These are phyloP conservation scores for Fagopyrum homotropicum DNA, from an alignment of 148 eudicot genomes.

Conservation along the genomic window DNA sequence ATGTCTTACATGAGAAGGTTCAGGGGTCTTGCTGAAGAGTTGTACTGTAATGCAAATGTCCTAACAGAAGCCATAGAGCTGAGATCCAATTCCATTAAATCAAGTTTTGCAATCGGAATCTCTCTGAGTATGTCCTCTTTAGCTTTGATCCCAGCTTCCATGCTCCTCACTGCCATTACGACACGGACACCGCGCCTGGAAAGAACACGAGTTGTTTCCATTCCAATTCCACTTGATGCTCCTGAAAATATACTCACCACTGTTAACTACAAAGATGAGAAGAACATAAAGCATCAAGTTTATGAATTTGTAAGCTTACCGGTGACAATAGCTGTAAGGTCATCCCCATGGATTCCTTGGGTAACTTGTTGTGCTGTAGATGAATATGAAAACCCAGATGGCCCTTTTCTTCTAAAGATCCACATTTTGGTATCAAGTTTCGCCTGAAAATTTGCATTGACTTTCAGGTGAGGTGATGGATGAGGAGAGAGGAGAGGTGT, in stretches of 20 bases:
- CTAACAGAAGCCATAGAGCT: conserved; percentile 65
- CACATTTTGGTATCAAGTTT: conserved; percentile 33
- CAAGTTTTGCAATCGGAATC: conserved; percentile 66
- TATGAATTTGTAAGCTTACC: conserved; percentile 28
- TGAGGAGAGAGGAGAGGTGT: background rate
- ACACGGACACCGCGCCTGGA: conserved; percentile 70
- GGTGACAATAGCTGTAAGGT: conserved; percentile 80
- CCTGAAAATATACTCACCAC: conserved; percentile 32
- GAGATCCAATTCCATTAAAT: conserved; percentile 86
- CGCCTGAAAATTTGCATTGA: background rate
- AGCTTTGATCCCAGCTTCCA: conserved; percentile 46
- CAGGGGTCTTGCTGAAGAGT: conserved; percentile 49
- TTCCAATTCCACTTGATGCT: conserved; percentile 84
- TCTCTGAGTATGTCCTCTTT: conserved; percentile 55
- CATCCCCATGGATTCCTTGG: conserved; percentile 57
- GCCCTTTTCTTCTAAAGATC: conserved; percentile 57
- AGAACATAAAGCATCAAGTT: background rate
- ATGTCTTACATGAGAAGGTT: conserved; percentile 76
- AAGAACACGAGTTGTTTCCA: conserved; percentile 69
- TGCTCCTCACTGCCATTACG: conserved; percentile 82
- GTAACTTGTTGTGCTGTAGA: conserved; percentile 81
- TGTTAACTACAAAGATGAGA: too few relatives aligned
- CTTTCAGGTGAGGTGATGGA: background rate
- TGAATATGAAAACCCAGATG: conserved; percentile 74
- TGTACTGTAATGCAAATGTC: conserved; percentile 67